A percentile compares a stretch with the other conserved stretches of the same genome.
Conservation (phyloP, 805 yeast genomes). For the Metschnikowia sp. region DNA sequence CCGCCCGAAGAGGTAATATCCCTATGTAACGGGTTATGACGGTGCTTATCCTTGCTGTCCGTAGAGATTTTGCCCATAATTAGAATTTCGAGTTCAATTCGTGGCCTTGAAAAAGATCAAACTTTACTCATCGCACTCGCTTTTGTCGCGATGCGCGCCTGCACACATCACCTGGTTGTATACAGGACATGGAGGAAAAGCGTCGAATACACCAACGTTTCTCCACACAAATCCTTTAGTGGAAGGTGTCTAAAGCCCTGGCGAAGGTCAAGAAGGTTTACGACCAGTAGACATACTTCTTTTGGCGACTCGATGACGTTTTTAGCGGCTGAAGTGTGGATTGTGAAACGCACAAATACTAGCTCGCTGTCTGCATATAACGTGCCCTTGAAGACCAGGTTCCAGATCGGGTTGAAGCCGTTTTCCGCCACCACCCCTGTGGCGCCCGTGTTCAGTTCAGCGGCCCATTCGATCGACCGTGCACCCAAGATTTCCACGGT, state of each 20-base stretch:
- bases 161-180: slow-evolving; percentile 1
- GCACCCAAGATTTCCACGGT: slow-evolving; percentile 58
- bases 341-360: slow-evolving; percentile 53
- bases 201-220: slow-evolving; percentile 56
- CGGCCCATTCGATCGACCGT: slow-evolving; percentile 22
- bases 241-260: slow-evolving; percentile 83
- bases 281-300: slow-evolving; percentile 56
- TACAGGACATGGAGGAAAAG: slow-evolving; percentile 40
- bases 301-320: slow-evolving; percentile 21
- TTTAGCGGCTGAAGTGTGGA: slow-evolving; percentile 35
- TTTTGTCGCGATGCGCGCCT: too few relatives aligned
- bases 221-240: slow-evolving; percentile 75
- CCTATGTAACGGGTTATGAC: slow-evolving; percentile 78
- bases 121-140: too few relatives aligned
- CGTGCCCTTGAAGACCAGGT: slow-evolving; percentile 46
- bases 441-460: slow-evolving; percentile 1
- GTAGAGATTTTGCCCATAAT: slow-evolving; percentile 64
- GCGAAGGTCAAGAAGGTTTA: slow-evolving; percentile 59
- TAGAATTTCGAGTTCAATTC: too few relatives aligned
- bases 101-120: too few relatives aligned
- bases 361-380: slow-evolving; percentile 38
- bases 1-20: slow-evolving; percentile 79
- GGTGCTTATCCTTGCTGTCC: slow-evolving; percentile 52
- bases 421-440: slow-evolving; percentile 48
- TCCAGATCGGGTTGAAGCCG: slow-evolving; percentile 90